Conservation (phyloP, 345 rosid genomes). For the Carallia pectinifolia region DNA sequence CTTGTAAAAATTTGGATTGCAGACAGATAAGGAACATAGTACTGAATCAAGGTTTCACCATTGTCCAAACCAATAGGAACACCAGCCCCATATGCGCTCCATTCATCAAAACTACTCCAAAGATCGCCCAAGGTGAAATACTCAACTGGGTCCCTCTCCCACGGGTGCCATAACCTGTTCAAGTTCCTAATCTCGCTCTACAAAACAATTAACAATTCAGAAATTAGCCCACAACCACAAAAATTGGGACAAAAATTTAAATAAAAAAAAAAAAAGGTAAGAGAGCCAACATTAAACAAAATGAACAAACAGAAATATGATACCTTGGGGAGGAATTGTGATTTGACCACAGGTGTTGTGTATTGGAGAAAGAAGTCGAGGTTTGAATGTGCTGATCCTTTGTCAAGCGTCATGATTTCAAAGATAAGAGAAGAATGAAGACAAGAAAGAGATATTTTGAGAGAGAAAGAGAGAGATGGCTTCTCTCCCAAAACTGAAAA, state of each 20-base stretch:
- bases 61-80: slow-evolving; percentile 66
- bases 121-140: slow-evolving; percentile 80
- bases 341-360: slow-evolving; percentile 74
- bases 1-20: slow-evolving; percentile 93
- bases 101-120: slow-evolving; percentile 90
- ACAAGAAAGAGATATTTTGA: neutral
- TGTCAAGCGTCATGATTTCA: slow-evolving; percentile 58
- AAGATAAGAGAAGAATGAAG: neutral
- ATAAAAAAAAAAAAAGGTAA: neutral
- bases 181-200: slow-evolving; percentile 84
- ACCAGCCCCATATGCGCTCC: slow-evolving; percentile 99
- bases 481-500: slow-evolving; percentile 31
- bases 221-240: neutral
- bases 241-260: slow-evolving; percentile 6
- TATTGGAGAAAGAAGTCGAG: slow-evolving; percentile 78
- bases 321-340: slow-evolving; percentile 87
- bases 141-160: slow-evolving; percentile 87
- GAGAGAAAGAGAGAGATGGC: slow-evolving; percentile 21
- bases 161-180: slow-evolving; percentile 86
- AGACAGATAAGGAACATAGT: slow-evolving; percentile 95
- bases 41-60: slow-evolving; percentile 86
- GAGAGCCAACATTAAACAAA: neutral
- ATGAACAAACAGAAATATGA: slow-evolving; percentile 7
- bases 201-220: slow-evolving; percentile 10
- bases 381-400: slow-evolving; percentile 71